phyloP scores from a whole-genome alignment of 2,329 filamentous ascomycete genomes.

The Parastagonospora avenae region DNA sequence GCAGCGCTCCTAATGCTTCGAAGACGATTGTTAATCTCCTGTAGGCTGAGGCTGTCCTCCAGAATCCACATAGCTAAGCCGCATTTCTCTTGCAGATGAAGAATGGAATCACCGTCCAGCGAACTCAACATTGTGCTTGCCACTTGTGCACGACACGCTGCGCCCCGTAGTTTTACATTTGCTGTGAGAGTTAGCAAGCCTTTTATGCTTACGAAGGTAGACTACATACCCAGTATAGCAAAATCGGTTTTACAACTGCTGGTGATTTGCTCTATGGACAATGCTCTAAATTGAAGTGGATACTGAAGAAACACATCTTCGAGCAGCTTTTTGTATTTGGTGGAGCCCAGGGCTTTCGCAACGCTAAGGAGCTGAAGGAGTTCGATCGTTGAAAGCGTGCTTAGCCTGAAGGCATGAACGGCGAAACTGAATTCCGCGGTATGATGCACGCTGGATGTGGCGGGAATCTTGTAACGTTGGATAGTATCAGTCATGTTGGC shows the following conservation, averaged over 20 bases:
- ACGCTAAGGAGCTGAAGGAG: slow-evolving; percentile 9
- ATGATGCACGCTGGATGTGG: slow-evolving; percentile 1
- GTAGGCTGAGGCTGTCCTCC: background rate
- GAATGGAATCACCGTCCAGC: background rate
- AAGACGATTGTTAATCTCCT: slow-evolving; percentile 9
- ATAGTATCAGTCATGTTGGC: slow-evolving; percentile 5
- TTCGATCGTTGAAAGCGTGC: slow-evolving; percentile 3
- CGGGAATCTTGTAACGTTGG: slow-evolving; percentile 6
- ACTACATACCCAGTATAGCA: slow-evolving; percentile 7
- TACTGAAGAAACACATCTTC: slow-evolving; percentile 7
- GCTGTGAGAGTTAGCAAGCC: slow-evolving; percentile 2
- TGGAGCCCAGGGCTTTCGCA: slow-evolving; percentile 2
- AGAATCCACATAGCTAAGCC: background rate
- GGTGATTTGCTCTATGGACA: background rate
- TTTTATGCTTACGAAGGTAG: background rate
- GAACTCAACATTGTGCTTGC: slow-evolving; percentile 5
- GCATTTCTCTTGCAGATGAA: background rate
- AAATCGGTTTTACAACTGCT: background rate
- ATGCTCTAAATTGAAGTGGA: slow-evolving; percentile 1
- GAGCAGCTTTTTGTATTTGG: slow-evolving; percentile 2
- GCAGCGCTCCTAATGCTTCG: slow-evolving; percentile 1
- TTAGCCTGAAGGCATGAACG: slow-evolving; percentile 5
- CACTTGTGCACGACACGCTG: slow-evolving; percentile 3
- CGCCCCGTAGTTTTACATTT: slow-evolving; percentile 7
- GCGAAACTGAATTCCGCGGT: slow-evolving; percentile 7